These are phyloP conservation scores for Cercis canadensis DNA, from an alignment of 306 rosid genomes.

Conservation along the genomic window DNA sequence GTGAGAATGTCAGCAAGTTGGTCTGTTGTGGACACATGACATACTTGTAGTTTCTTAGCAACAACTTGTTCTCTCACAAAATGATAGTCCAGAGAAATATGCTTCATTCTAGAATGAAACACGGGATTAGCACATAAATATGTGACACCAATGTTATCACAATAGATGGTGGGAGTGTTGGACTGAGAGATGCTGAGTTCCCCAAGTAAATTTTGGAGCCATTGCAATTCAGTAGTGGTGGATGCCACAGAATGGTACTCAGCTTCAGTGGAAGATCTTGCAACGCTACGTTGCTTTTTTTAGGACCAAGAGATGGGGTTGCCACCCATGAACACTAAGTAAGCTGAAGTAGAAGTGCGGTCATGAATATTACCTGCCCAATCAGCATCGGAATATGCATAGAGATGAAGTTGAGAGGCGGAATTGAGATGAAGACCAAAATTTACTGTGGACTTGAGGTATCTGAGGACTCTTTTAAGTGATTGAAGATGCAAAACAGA, in stretches of 20 bases:
- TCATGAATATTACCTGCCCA: neutral
- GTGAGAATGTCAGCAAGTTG: too few species aligned
- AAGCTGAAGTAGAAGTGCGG: neutral
- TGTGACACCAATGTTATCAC: too few species aligned
- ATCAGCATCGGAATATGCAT: neutral
- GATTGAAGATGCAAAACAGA: neutral
- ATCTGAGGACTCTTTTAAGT: neutral
- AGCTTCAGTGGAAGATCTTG: neutral
- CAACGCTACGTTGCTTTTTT: neutral
- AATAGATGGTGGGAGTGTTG: too few species aligned
- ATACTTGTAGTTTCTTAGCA: too few species aligned
- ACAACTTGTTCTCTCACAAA: too few species aligned
- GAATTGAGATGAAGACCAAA: neutral
- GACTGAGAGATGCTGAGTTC: neutral
- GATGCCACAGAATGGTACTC: neutral
- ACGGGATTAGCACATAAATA: too few species aligned
- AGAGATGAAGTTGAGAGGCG: neutral
- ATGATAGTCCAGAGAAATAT: too few species aligned
- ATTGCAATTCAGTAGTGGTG: neutral
- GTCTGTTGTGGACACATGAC: too few species aligned
- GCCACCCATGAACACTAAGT: neutral
- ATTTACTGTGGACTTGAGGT: neutral
- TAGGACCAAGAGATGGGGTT: neutral
- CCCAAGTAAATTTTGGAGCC: neutral
- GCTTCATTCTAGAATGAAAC: too few species aligned